Base-by-base conservation (phyloP, 2,329 filamentous ascomycete species). In the Pseudogymnoascus destructans region DNA sequence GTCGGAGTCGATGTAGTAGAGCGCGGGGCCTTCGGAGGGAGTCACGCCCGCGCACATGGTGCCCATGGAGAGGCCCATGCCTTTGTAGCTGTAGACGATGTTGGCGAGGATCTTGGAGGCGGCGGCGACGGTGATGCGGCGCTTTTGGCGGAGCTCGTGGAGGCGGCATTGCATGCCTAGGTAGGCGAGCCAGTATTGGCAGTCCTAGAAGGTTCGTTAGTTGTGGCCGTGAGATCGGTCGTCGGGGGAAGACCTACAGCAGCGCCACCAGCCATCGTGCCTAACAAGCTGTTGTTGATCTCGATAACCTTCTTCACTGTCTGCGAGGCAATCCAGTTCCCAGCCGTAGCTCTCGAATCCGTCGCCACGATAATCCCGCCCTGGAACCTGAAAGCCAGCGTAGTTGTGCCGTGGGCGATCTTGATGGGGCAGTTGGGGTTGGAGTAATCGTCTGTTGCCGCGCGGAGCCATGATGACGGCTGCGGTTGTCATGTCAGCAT, bases 281-380 rank as follows among this genome's bases (percentile, higher is more conserved):
- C 93, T 69, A 98, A 76, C 74, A 98, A 80, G 73, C 86, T 87
- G 74, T 80, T 89, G 78, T 95, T 95, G 79, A 95, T 95, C 80
- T 95, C 90, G 70, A 98, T 97, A 66, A 98, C 93, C 81, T 98
- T 98, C 84, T 98, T 98, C 70, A 98, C 93, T 58, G 93, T 98
- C 80, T 98, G 93, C 75, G 89, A 95, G 65, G 93, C 93, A 74
- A 98, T 98, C 93, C 93, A 98, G 81, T 93, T 95, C 69, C 93
- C 93, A 27, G 93, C 92, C 54, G 93, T 95, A 61, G 93, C 93
- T 75, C 93, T 85, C 61, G 93, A 98, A 76, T 98, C 93, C 60
- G 93, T 98, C 58, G 92, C 92, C 57, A 98, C 92, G 70, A 98
- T 95, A 75, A 98, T 97, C 71, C 93, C 93, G 68, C 91, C 91